These are phyloP conservation scores for Populus hybrid DNA, from an alignment of 441 rosid genomes.

Conservation along the genomic window DNA sequence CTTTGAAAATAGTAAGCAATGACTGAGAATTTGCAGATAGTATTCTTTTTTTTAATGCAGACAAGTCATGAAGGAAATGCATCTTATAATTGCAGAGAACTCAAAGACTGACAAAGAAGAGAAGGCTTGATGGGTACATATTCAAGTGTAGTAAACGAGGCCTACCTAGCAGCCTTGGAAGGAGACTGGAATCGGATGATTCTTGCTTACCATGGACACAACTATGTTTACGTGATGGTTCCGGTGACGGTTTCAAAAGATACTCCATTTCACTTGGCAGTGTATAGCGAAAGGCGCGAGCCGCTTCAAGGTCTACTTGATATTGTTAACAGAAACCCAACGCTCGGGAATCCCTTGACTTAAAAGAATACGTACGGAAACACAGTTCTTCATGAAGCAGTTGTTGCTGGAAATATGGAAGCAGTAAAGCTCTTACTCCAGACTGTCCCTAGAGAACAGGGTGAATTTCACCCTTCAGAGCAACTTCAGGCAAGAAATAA, in stretches of 20 bases:
- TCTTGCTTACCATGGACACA: too few relatives aligned
- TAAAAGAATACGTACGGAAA: slow-evolving; percentile 2
- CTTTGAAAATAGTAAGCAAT: too few relatives aligned
- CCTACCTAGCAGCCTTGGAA: neutral
- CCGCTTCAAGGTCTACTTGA: neutral
- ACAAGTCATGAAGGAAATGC: too few relatives aligned
- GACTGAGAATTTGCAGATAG: too few relatives aligned
- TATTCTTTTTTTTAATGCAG: too few relatives aligned
- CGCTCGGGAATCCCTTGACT: neutral
- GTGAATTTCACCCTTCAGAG: too few relatives aligned
- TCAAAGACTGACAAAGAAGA: too few relatives aligned
- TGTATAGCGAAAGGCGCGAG: neutral
- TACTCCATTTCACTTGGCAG: slow-evolving; percentile 6
- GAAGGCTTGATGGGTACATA: too few relatives aligned
- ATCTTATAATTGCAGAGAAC: too few relatives aligned
- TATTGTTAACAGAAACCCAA: neutral
- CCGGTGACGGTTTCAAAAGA: neutral
- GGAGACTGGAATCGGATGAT: neutral
- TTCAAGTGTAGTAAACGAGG: neutral
- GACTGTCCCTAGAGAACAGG: neutral
- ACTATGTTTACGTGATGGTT: too few relatives aligned
- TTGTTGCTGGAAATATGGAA: neutral
- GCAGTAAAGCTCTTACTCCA: neutral
- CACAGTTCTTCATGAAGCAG: neutral
- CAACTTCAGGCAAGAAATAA: neutral